Evolutionary conservation across 768 basidiomycete species (phyloP), one percentile per base, ranked within the genome.

Genomic region (Leucosporidium scottii): DNA sequence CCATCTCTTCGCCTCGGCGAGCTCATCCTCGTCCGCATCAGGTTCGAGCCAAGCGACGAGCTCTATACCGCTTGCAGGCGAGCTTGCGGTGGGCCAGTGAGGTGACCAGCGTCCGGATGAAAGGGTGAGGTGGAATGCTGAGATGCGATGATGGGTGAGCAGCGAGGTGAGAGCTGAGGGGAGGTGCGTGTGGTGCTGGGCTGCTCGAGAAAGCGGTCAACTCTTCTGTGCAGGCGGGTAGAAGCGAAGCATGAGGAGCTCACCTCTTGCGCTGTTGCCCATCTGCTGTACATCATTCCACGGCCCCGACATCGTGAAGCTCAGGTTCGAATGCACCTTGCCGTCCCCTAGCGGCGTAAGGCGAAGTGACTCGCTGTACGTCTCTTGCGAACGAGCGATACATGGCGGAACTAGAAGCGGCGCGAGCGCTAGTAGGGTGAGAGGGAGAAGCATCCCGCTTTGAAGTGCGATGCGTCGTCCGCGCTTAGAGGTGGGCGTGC

Each of bases 31-130:
- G 30, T 62, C 69, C 56, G 76, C 69, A 51, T 69, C 69, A 36
- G 87, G 86, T n/a, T 84, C 87, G 82, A 96, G 86, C 91, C 92
- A 96, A 15, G 87, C 90, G 87, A 88, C 89, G 9, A 97, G 80
- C 76, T 93, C 90, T 12, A 90, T 71, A 39, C 67, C 67, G 53
- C 62, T 69, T 10, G 58, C 64, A 1, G 64, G 66, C 0, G 12
- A 12, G 28, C 17, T 18, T 10, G 59, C 18, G 6, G 56, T 12
- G 0, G 71, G 71, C 71, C 71, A 72, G 18, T 59, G 44, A 0
- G 67, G 34, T 76, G 89, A 83, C 94, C 94, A 97, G 73, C 86
- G 88, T 25, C 94, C 94, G 18, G 93, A 87, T 63, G 93, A 94
- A 49, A 98, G 82, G 15, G 88, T 87, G 10, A 98, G 84, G 74